Evolutionary conservation across 192 early-diverging fungal genomes (phyloP), one percentile per base, ranked within the genome.

Genomic region (Coemansia sp.): DNA sequence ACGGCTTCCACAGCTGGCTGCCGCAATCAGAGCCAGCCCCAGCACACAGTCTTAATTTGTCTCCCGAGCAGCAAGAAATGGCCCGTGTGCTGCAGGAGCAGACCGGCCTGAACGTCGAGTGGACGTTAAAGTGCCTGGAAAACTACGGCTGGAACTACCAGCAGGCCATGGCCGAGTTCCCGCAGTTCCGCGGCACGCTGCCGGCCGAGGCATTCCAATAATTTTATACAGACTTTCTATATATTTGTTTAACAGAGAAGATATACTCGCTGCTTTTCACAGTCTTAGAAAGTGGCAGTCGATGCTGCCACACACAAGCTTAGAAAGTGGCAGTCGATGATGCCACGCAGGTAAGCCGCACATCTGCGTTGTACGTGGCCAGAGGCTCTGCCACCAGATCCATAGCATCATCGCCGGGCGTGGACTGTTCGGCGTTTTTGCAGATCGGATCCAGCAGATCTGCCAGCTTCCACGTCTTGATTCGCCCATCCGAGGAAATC

Each of bases 401-500:
- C 2, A 38, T 9, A 2, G 32, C 22, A 2, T 75, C 47, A 17
- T 45, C 48, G 39, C 48, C 24, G n/a, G 66, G 7, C 17, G 23
- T 48, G 29, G 14, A 1, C 17, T 47, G 37, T 2, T 54, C 55
- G 21, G 3, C 39, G 27, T 27, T 22, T 4, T 49, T 38, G 50
- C 6, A 21, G 32, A 15, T 49, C 11, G 60, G 54, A 17, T 60
- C 83, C 47, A 86, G 71, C 64, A 85, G 60, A 49, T 74, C 70
- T 47, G 83, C 82, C 49, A 91, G 43, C 64, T 84, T 85, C 91
- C 91, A 93, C 25, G 80, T 69, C 65, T 88, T 86, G 54, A 93
- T 84, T 0, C 74, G 57, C 48, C 91, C 91, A 66, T 93, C 90
- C 0, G 91, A 90, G 1, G 91, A 92, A 19, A 84, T 81, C 43